Evolutionary conservation across 2,329 filamentous ascomycete species (phyloP), one percentile per base, ranked within the genome.

Genomic region (Colletotrichum salicis): DNA sequence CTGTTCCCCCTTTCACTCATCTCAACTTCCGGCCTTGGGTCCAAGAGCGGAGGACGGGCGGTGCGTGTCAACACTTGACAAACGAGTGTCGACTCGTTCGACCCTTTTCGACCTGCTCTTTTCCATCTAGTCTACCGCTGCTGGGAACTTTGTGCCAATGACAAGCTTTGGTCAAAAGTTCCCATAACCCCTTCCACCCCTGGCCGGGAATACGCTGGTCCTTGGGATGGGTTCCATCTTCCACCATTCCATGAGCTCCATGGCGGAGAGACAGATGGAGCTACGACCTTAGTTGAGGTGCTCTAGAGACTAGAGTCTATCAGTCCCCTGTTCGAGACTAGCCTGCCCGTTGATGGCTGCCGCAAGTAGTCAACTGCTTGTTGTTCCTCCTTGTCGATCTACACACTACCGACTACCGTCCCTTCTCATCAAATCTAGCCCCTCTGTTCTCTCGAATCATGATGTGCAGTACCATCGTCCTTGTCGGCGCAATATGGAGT

Each of bases 101-200:
- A n/a, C 29, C 45, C 22, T 11, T 48, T 69, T 10, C 54, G 70
- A 72, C 70, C 70, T 72, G 54, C 70, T 72, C 45, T 57, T 72
- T 70, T 70, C n/a, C 60, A 64, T 56, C 65, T 72, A 72, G 70
- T 48, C 31, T 60, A 41, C 37, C 31, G n/a, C 19, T 24, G 33
- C n/a, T 31, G 31, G 48, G 55, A 35, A 48, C 33, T 61, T 48
- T 51, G 55, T 64, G 59, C 61, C 41, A 27, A 51, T 45, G 33
- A 72, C 67, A 58, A 57, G 55, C 65, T 64, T 64, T 64, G 55
- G 13, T 41, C 66, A 61, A 57, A 71, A 37, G 65, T 68, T 33
- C 64, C 22, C 62, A 35, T 51, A 29, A 15, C n/a, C 56, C 56
- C 37, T 13, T 41, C 59, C 33, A 4, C 54, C 13, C 45, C n/a